Evolutionary conservation across 2,329 filamentous ascomycete species (phyloP).

Genomic region (Penicillium sp.): DNA sequence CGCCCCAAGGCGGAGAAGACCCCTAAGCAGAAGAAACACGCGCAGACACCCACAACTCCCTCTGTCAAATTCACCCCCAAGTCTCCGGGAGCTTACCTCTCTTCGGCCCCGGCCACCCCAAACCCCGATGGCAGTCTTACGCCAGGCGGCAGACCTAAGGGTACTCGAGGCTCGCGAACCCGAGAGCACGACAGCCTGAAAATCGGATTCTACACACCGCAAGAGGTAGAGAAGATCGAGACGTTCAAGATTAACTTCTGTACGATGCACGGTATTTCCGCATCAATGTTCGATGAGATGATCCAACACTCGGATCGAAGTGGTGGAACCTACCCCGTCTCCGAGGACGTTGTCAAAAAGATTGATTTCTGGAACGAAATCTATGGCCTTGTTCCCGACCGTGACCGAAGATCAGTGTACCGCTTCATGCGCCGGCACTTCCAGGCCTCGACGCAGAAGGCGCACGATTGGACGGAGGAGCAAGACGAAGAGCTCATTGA

Average conservation of each 20-base stretch:
- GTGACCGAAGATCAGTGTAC: constrained; percentile 41
- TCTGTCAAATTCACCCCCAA: neutral
- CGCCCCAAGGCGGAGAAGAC: neutral
- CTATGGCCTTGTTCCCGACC: constrained; percentile 37
- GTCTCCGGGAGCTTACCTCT: neutral
- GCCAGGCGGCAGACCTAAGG: neutral
- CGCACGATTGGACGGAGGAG: constrained; percentile 41
- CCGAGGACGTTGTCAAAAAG: constrained; percentile 25
- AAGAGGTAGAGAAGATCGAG: constrained; percentile 36
- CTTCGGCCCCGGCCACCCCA: neutral
- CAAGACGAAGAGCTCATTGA: constrained; percentile 44
- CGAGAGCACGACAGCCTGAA: constrained; percentile 17
- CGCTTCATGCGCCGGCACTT: constrained; percentile 49
- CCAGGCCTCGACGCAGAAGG: constrained; percentile 39
- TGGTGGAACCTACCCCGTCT: constrained; percentile 25
- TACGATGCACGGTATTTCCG: constrained; percentile 26
- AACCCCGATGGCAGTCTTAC: neutral
- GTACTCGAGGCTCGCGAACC: constrained; percentile 7
- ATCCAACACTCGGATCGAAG: constrained; percentile 37
- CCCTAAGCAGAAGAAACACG: neutral
- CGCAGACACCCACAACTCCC: neutral
- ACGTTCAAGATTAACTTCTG: constrained; percentile 38
- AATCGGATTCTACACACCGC: constrained; percentile 34
- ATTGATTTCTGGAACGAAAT: constrained; percentile 40
- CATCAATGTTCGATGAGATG: constrained; percentile 32